These are phyloP conservation scores for Pythium brassicae DNA, from an alignment of 352 stramenopile species.

Conservation along the genomic window DNA sequence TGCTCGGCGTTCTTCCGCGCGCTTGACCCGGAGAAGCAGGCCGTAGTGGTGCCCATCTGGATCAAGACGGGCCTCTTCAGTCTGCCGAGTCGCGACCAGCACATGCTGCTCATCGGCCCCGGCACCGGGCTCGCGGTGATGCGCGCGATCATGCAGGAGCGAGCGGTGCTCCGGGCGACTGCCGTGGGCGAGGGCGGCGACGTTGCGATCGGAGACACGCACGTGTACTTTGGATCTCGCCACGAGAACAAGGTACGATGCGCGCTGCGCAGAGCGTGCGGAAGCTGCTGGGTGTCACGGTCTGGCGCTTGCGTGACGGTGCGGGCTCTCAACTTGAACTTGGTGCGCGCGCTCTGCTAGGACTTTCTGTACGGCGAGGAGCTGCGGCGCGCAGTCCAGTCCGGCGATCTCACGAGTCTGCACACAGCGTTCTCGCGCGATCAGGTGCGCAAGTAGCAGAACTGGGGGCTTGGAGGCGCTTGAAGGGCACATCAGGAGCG, in stretches of 20 bases:
- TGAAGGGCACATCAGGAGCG: too few relatives aligned
- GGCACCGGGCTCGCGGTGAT: conserved; percentile 90
- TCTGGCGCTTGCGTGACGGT: neutral
- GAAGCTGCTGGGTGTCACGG: neutral
- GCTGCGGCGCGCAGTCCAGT: conserved; percentile 37
- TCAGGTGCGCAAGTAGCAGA: conserved; percentile 48
- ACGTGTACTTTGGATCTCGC: conserved; percentile 89
- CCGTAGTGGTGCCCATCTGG: conserved; percentile 63
- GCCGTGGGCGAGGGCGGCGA: neutral
- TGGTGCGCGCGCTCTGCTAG: conserved; percentile 15
- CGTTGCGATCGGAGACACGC: conserved; percentile 20
- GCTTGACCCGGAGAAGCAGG: conserved; percentile 37
- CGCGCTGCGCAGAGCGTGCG: too few relatives aligned
- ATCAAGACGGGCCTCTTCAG: conserved; percentile 87
- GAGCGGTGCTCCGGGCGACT: conserved; percentile 43
- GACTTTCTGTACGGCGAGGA: conserved; percentile 90
- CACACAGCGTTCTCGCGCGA: conserved; percentile 90
- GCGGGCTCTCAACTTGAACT: conserved; percentile 3
- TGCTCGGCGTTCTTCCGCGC: conserved; percentile 78
- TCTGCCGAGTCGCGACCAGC: conserved; percentile 29
- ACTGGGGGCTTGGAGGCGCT: too few relatives aligned
- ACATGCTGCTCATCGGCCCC: conserved; percentile 88
- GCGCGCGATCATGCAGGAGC: conserved; percentile 85
- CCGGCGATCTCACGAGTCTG: conserved; percentile 59
- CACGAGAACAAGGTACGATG: conserved; percentile 60